Conservation (phyloP, 306 rosid genomes). For the Mimosa pudica region DNA sequence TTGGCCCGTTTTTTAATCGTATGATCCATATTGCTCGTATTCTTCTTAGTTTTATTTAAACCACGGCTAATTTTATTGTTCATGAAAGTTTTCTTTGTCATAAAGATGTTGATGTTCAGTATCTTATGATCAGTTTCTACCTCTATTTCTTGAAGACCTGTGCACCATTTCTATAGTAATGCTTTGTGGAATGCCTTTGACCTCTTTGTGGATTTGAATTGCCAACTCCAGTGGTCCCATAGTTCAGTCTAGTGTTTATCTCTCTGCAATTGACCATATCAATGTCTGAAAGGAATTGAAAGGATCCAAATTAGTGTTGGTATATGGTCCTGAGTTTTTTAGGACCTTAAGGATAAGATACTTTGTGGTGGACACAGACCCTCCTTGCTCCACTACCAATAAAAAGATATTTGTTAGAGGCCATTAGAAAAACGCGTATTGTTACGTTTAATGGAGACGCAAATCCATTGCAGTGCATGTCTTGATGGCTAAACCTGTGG, state of each 20-base stretch:
- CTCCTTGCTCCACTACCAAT: background rate
- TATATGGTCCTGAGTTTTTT: background rate
- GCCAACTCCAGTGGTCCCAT: background rate
- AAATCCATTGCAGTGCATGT: slow-evolving; percentile 22
- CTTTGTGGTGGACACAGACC: slow-evolving; percentile 1
- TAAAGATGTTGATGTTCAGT: slow-evolving; percentile 12
- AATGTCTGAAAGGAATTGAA: background rate
- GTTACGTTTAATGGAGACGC: background rate
- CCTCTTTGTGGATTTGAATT: background rate
- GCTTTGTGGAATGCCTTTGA: background rate
- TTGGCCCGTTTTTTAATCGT: background rate
- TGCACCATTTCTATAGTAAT: background rate
- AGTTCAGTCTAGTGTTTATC: background rate
- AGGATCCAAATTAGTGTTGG: slow-evolving; percentile 6
- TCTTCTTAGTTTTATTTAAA: slow-evolving; percentile 20
- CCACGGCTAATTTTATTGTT: slow-evolving; percentile 17
- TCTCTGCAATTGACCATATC: background rate
- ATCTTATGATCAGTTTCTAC: slow-evolving; percentile 4
- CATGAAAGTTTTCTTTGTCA: slow-evolving; percentile 12
- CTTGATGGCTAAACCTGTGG: background rate
- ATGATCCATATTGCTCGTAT: slow-evolving; percentile 16
- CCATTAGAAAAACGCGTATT: slow-evolving; percentile 4
- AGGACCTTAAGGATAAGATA: background rate
- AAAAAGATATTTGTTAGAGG: background rate
- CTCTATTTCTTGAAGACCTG: slow-evolving; percentile 11